Evolutionary conservation across 352 stramenopile species (phyloP).

Genomic region (Hyaloperonospora arabidopsidis): DNA sequence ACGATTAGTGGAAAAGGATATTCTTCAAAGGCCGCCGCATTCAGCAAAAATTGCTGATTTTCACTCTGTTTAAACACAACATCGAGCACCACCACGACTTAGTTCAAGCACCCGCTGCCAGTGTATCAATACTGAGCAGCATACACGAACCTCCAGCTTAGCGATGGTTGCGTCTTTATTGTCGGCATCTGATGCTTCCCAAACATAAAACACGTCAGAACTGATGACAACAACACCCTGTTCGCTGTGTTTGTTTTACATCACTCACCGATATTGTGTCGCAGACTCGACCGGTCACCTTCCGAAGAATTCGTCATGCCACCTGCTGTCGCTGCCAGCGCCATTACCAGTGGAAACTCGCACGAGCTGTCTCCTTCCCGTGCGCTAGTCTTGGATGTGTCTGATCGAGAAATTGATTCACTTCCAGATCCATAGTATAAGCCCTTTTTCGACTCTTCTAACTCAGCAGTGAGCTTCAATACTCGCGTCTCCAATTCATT

Average conservation of each 20-base stretch:
- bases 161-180: slow-evolving; percentile 49
- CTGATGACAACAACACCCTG: neutral
- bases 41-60: slow-evolving; percentile 79
- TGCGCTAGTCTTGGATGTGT: slow-evolving; percentile 61
- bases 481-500: slow-evolving; percentile 63
- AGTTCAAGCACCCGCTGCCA: neutral
- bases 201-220: slow-evolving; percentile 7
- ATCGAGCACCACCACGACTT: slow-evolving; percentile 2
- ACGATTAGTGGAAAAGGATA: slow-evolving; percentile 47
- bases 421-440: slow-evolving; percentile 68
- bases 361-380: slow-evolving; percentile 64
- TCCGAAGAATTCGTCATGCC: slow-evolving; percentile 67
- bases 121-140: neutral
- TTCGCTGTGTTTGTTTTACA: neutral
- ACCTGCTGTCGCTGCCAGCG: slow-evolving; percentile 61
- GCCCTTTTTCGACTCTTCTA: slow-evolving; percentile 68
- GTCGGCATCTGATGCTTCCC: slow-evolving; percentile 17
- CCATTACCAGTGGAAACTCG: slow-evolving; percentile 77
- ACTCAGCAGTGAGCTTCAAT: slow-evolving; percentile 49
- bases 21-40: slow-evolving; percentile 80
- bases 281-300: slow-evolving; percentile 49
- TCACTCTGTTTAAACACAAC: slow-evolving; percentile 36
- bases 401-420: slow-evolving; percentile 53
- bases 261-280: slow-evolving; percentile 37
- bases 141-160: slow-evolving; percentile 57